Evolutionary conservation across 305 asterid species (phyloP), one percentile per base, ranked within the genome.

Genomic region (Ruellia speciosa): DNA sequence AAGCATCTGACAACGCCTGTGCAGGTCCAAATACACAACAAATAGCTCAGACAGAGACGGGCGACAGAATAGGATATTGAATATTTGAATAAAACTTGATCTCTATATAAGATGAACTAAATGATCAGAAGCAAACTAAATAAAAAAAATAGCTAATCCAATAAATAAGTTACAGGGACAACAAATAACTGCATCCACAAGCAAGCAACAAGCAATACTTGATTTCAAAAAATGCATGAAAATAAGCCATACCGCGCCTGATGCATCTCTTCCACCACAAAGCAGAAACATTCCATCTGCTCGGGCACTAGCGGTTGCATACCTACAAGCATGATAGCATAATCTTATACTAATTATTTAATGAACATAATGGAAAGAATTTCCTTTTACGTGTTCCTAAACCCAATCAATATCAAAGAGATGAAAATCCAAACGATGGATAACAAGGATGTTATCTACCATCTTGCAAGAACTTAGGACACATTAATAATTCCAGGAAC

Each of bases 231-330:
- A 37, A 43, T 43, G 48, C 12, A 47, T 56, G 49, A 70, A 66
- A 68, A 52, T 58, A 67, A 62, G 60, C 15, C 93, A 63, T 86
- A 93, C 99, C 77, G 65, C 69, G 72, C 97, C 94, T 49, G 97
- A 84, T 59, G 99, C 64, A 60, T 93, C 99, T 78, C 99, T 89
- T 71, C 99, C 97, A 51, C 99, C 97, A 66, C 97, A 93, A 67
- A 93, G 97, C 79, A 93, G 77, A 84, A 93, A 84, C 99, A 93
- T 88, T 68, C 99, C 99, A 66, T 93, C 99, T 17, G 97, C 81
- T 62, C 97, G 90, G 41, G 99, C 94, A 83, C 99, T 89, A 59
- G 93, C 99, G 18, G 97, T 89, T 54, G 99, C 99, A 78, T 93
- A 89, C 99, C 99, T 93, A 73, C 72, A 72, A 70, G 64, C 62